Evolutionary conservation across 179 eudicot species (phyloP), one percentile per base, ranked within the genome.

Genomic region (Kewa caespitosa): DNA sequence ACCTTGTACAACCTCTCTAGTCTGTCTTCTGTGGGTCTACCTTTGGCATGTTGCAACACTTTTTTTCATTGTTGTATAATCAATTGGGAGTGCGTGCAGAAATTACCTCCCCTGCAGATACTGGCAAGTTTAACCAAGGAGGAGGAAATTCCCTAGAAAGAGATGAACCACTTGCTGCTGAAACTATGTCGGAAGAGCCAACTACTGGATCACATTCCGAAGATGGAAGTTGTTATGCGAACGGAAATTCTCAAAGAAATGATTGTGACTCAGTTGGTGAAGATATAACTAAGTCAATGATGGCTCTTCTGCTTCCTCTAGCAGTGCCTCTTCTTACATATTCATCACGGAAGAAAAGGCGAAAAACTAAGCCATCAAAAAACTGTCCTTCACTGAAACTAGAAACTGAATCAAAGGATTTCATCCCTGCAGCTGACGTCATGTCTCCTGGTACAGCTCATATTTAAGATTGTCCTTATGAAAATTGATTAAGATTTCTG

Each of bases 281-380:
- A 25, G 97, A 95, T 48, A 84, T 88, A 72, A 59, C 88, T 62
- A 86, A 85, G 67, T 87, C 98, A 74, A 96, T 93, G 98, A 86
- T 93, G 90, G 61, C 90, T 61, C 15, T 90, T 84, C 85, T 91
- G 79, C 96, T 93, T 79, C 99, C 99, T 34, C 87, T 78, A 79
- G 96, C 99, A 69, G 72, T 91, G 79, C 99, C 99, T 76, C 84
- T 91, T 77, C 90, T 93, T 69, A 93, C 80, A 69, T 93, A 88
- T 72, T 84, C 89, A 80, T 85, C 90, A 38, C 86, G 88, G 79
- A 93, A 82, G 87, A 91, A 86, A 85, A 89, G 82, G 82, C 84
- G 81, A 67, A 78, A 70, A 65, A n/a, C 14, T 52, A 85, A 83
- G 66, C 77, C 77, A 67, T 60, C 77, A 61, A 70, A 79, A 73